phyloP scores from a whole-genome alignment of 1,284 basidiomycete genomes.

The Butyriboletus appendiculatus region DNA sequence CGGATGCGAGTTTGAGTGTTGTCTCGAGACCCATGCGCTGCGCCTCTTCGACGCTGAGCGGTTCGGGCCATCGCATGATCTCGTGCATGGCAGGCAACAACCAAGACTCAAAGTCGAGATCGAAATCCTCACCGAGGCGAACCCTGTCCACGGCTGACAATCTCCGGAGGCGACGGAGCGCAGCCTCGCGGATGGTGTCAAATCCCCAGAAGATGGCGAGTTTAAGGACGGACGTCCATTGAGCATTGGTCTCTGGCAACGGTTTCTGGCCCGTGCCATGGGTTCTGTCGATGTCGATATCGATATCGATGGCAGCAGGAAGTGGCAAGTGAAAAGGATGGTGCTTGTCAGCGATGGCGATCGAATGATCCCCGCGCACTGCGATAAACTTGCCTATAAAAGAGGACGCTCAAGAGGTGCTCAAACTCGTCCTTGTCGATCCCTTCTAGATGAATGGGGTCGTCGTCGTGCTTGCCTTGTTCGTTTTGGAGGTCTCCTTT shows the following conservation, averaged over 20 bases:
- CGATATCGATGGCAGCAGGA: no score
- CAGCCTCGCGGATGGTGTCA: neutral
- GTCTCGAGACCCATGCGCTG: slow-evolving; percentile 12
- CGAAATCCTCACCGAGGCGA: slow-evolving; percentile 3
- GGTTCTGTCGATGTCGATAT: neutral
- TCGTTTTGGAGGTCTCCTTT: neutral
- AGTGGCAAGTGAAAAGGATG: neutral
- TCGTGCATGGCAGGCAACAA: slow-evolving; percentile 16
- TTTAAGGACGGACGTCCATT: slow-evolving; percentile 18
- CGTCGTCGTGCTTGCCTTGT: slow-evolving; percentile 11
- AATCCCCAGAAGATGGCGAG: slow-evolving; percentile 20
- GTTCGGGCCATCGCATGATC: slow-evolving; percentile 10
- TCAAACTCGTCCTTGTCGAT: slow-evolving; percentile 15
- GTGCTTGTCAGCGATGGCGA: neutral
- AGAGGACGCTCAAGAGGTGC: slow-evolving; percentile 9
- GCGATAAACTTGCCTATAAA: slow-evolving; percentile 6
- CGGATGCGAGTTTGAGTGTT: slow-evolving; percentile 17
- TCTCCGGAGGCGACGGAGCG: neutral
- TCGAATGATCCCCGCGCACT: neutral
- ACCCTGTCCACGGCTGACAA: neutral
- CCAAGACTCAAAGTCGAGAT: slow-evolving; percentile 11
- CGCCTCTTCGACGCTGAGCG: slow-evolving; percentile 12
- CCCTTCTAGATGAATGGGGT: slow-evolving; percentile 11
- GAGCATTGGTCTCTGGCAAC: neutral
- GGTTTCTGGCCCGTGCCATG: neutral